phyloP scores from a whole-genome alignment of 371 early-diverging fungal genomes.

The Conidiobolus incongruus region DNA sequence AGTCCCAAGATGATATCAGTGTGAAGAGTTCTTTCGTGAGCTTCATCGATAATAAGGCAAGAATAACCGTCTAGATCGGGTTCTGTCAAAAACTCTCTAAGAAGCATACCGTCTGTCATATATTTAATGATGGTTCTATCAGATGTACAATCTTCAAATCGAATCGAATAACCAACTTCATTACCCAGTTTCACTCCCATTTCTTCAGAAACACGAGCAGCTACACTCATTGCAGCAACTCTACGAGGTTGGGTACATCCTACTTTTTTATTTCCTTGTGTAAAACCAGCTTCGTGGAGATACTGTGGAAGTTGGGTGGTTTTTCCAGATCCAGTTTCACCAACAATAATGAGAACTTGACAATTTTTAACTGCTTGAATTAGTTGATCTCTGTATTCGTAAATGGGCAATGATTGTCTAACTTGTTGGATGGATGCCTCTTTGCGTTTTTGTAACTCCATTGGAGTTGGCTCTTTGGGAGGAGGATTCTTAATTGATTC shows the following conservation, averaged over 20 bases:
- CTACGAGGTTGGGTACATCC: conserved; percentile 98
- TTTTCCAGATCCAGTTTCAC: conserved; percentile 98
- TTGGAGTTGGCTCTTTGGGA: background rate
- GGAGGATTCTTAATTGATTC: background rate
- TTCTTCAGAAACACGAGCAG: conserved; percentile 91
- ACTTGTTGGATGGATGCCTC: conserved; percentile 63
- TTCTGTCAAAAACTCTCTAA: conserved; percentile 94
- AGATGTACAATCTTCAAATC: conserved; percentile 92
- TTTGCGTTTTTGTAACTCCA: conserved; percentile 17
- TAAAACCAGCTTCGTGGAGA: conserved; percentile 84
- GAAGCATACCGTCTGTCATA: conserved; percentile 98
- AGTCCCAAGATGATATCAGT: conserved; percentile 96
- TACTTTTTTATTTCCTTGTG: conserved; percentile 66
- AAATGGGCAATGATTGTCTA: conserved; percentile 82
- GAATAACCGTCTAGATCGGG: conserved; percentile 83
- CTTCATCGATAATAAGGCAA: conserved; percentile 96
- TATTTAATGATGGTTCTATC: conserved; percentile 93
- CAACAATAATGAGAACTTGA: conserved; percentile 83
- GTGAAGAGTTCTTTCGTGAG: conserved; percentile 96
- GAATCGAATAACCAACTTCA: conserved; percentile 94
- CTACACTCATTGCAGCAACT: conserved; percentile 98
- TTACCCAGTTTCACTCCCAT: conserved; percentile 80
- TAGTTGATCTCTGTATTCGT: conserved; percentile 52
- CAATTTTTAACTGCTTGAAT: conserved; percentile 62
- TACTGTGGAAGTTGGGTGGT: conserved; percentile 99